Conservation (phyloP, 345 rosid genomes). For the Euphorbia pulcherrima region DNA sequence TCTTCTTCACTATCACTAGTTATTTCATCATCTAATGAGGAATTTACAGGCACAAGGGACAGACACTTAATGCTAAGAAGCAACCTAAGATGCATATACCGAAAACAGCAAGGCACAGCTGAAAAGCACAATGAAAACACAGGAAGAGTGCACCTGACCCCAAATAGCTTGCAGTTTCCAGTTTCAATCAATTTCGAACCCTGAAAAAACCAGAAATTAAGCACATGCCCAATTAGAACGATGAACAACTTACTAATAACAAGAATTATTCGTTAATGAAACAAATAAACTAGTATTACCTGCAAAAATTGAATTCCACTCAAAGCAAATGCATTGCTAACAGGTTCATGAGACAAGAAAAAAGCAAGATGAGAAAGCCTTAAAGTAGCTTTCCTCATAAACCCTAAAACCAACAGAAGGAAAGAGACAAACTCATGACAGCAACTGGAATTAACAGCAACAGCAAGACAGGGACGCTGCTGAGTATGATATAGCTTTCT, state of each 20-base stretch:
- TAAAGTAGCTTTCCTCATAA: slow-evolving; percentile 37
- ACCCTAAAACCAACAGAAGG: slow-evolving; percentile 50
- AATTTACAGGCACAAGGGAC: slow-evolving; percentile 42
- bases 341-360: slow-evolving; percentile 56
- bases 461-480: slow-evolving; percentile 24
- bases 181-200: slow-evolving; percentile 36
- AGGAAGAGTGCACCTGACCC: slow-evolving; percentile 36
- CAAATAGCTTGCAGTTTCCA: slow-evolving; percentile 67
- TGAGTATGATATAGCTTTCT: slow-evolving; percentile 16
- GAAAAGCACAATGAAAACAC: slow-evolving; percentile 63
- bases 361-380: slow-evolving; percentile 45
- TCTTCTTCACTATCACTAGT: slow-evolving; percentile 24
- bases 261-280: not conserved
- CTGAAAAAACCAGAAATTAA: slow-evolving; percentile 31
- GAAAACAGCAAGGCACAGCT: slow-evolving; percentile 61
- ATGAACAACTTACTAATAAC: not conserved
- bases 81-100: slow-evolving; percentile 42
- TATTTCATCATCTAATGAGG: slow-evolving; percentile 25
- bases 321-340: slow-evolving; percentile 42
- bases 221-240: not conserved
- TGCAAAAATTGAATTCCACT: slow-evolving; percentile 50
- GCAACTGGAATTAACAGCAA: slow-evolving; percentile 32
- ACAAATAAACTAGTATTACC: slow-evolving; percentile 36
- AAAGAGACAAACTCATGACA: slow-evolving; percentile 34
- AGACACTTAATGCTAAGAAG: slow-evolving; percentile 28